These are phyloP conservation scores for Chalciporus piperatus DNA, from an alignment of 768 basidiomycete genomes.

Conservation along the genomic window DNA sequence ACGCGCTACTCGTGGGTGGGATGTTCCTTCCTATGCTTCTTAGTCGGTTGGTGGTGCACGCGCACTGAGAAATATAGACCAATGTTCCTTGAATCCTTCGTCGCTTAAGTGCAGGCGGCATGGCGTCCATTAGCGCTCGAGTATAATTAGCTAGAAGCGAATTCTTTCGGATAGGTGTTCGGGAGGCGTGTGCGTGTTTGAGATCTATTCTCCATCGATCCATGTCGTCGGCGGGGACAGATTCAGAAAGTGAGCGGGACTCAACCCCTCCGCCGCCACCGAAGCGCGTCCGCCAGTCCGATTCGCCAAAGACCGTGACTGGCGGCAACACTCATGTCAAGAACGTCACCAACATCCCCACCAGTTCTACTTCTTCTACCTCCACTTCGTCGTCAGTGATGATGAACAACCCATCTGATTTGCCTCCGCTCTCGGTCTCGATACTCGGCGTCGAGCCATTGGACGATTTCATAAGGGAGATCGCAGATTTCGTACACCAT, in stretches of 20 bases:
- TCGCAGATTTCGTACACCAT: constrained; percentile 86
- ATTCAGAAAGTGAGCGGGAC: constrained; percentile 28
- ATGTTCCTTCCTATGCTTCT: constrained; percentile 71
- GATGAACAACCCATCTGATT: constrained; percentile 27
- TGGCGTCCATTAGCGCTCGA: not conserved
- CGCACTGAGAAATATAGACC: constrained; percentile 32
- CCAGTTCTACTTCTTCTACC: constrained; percentile 11
- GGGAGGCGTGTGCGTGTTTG: not conserved
- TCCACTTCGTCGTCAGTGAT: constrained; percentile 9
- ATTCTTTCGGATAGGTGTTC: not conserved
- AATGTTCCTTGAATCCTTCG: too few relatives aligned
- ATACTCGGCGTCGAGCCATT: constrained; percentile 88
- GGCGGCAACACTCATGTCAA: constrained; percentile 19
- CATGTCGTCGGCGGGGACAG: constrained; percentile 29
- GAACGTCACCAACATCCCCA: constrained; percentile 9
- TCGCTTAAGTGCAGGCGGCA: not conserved
- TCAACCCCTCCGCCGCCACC: constrained; percentile 28
- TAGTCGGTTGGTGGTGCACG: constrained; percentile 60
- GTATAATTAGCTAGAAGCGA: constrained; percentile 3
- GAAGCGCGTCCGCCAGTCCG: constrained; percentile 39
- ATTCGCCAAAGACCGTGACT: constrained; percentile 21
- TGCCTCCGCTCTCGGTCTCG: constrained; percentile 71
- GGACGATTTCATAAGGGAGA: constrained; percentile 89
- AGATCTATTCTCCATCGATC: constrained; percentile 10
- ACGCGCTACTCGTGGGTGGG: constrained; percentile 56